Evolutionary conservation across 345 rosid species (phyloP).

Genomic region (Lumnitzera littorea): DNA sequence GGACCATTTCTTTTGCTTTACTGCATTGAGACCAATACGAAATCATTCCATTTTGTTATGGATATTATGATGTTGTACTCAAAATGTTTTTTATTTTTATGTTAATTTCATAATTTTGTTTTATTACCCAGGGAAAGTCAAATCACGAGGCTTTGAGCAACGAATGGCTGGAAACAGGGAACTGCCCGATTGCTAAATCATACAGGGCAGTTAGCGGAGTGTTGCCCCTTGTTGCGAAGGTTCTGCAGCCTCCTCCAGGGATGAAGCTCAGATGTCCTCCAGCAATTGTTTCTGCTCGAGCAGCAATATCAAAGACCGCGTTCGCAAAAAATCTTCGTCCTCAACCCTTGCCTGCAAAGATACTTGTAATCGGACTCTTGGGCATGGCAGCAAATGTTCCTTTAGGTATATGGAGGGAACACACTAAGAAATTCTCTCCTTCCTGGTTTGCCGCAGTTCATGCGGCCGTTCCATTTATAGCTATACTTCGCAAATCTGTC

Average conservation of each 20-base stretch:
- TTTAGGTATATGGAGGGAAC: slow-evolving; percentile 92
- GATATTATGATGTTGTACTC: background rate
- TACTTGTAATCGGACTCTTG: slow-evolving; percentile 73
- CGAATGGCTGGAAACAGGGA: slow-evolving; percentile 84
- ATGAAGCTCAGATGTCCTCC: slow-evolving; percentile 64
- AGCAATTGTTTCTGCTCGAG: slow-evolving; percentile 79
- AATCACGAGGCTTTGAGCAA: slow-evolving; percentile 70
- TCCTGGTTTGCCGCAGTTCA: slow-evolving; percentile 93
- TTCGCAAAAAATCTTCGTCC: slow-evolving; percentile 95
- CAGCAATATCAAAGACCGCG: slow-evolving; percentile 78
- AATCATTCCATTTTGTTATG: background rate
- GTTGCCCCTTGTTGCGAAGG: slow-evolving; percentile 81
- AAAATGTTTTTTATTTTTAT: background rate
- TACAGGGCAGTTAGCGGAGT: slow-evolving; percentile 72
- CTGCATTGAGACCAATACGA: too few species aligned
- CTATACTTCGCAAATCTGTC: slow-evolving; percentile 77
- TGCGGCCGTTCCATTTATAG: slow-evolving; percentile 94
- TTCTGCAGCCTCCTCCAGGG: slow-evolving; percentile 73
- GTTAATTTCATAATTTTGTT: slow-evolving; percentile 1
- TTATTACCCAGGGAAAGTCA: slow-evolving; percentile 45
- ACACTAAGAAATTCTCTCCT: slow-evolving; percentile 70
- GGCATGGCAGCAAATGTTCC: slow-evolving; percentile 98
- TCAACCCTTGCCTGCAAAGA: slow-evolving; percentile 72
- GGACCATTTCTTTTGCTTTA: too few species aligned
- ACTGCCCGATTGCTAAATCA: slow-evolving; percentile 92